Evolutionary conservation across 2,329 filamentous ascomycete genomes (phyloP).

Genomic region (Waltergamsia citrina): DNA sequence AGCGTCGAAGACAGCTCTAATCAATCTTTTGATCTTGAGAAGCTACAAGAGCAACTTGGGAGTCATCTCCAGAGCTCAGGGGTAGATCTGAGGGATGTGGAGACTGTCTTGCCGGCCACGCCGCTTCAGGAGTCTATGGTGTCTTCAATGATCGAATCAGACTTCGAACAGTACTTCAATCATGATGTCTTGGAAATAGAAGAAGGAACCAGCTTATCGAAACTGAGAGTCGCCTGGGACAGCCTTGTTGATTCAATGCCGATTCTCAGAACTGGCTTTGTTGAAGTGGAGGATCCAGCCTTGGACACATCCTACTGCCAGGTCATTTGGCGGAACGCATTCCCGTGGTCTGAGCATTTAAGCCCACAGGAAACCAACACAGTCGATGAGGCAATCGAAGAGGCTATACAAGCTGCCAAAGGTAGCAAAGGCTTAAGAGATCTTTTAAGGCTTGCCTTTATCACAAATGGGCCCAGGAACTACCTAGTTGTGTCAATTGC

Average conservation of each 20-base stretch:
- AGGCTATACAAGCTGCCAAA: slow-evolving; percentile 3
- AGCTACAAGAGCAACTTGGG: slow-evolving; percentile 20
- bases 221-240: slow-evolving; percentile 52
- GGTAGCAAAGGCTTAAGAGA: slow-evolving; percentile 21
- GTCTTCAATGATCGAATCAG: slow-evolving; percentile 68
- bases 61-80: slow-evolving; percentile 17
- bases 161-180: slow-evolving; percentile 74
- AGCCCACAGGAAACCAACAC: no score
- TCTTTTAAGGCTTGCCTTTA: slow-evolving; percentile 35
- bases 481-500: slow-evolving; percentile 62
- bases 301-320: slow-evolving; percentile 43
- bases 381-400: slow-evolving; percentile 22
- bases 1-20: neutral
- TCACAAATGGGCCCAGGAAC: slow-evolving; percentile 8
- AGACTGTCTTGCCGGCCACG: slow-evolving; percentile 63
- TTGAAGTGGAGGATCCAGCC: slow-evolving; percentile 51
- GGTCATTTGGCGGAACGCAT: no score
- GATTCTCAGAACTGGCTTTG: slow-evolving; percentile 68
- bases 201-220: slow-evolving; percentile 40
- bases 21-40: neutral
- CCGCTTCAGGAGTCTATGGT: slow-evolving; percentile 83
- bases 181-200: slow-evolving; percentile 63
- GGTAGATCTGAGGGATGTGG: slow-evolving; percentile 29
- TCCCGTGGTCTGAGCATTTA: no score
- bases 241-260: slow-evolving; percentile 50